A percentile compares a stretch with the other conserved stretches of the same genome.
These are phyloP conservation scores for Tetrapisispora phaffii DNA, from an alignment of 805 yeast genomes.

Conservation along the genomic window DNA sequence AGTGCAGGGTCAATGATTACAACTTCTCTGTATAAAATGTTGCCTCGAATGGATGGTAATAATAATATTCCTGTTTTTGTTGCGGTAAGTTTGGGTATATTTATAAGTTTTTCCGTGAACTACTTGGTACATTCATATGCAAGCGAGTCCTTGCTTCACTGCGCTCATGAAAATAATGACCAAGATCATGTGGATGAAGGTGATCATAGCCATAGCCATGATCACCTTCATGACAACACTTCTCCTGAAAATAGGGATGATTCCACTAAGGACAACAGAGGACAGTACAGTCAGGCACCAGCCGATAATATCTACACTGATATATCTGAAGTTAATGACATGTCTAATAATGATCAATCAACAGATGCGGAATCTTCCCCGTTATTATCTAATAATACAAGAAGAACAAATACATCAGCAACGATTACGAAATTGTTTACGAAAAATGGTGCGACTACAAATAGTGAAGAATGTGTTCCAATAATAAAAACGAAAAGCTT, in stretches of 20 bases:
- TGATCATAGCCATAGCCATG: slow-evolving; percentile 10
- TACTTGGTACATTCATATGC: slow-evolving; percentile 61
- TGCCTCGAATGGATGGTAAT: slow-evolving; percentile 51
- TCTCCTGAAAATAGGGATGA: not conserved
- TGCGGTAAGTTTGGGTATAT: slow-evolving; percentile 44
- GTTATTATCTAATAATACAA: not conserved
- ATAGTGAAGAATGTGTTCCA: slow-evolving; percentile 14
- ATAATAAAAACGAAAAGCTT: slow-evolving; percentile 8
- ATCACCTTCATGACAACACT: slow-evolving; percentile 7
- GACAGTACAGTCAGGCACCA: not conserved
- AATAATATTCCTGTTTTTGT: slow-evolving; percentile 38
- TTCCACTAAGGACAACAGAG: not conserved
- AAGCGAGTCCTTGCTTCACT: slow-evolving; percentile 75
- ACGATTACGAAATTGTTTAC: slow-evolving; percentile 10
- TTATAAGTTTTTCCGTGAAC: slow-evolving; percentile 52
- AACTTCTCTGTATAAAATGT: slow-evolving; percentile 63
- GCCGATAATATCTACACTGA: not conserved
- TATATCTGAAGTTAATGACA: not conserved
- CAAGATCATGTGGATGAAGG: not conserved
- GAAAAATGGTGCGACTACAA: slow-evolving; percentile 3
- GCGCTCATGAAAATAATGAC: slow-evolving; percentile 45
- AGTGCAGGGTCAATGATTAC: slow-evolving; percentile 76
- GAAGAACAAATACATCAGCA: slow-evolving; percentile 6
- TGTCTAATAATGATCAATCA: not conserved
- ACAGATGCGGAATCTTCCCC: not conserved